Evolutionary conservation across 192 early-diverging fungal genomes (phyloP).

Genomic region (Mortierella antarctica): DNA sequence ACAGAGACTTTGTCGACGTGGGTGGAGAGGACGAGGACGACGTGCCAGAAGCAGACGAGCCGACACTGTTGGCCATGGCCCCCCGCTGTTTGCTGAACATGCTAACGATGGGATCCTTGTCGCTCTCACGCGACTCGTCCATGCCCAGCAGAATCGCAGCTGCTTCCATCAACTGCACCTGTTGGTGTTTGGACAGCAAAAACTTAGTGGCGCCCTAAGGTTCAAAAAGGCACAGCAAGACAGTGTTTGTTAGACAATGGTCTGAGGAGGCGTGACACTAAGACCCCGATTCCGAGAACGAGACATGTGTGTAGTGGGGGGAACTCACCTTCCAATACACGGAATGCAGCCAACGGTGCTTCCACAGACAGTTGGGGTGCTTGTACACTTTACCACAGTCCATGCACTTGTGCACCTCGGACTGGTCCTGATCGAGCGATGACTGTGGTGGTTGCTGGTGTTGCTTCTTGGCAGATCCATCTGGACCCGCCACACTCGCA

Average conservation of each 20-base stretch:
- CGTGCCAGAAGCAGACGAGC: slow-evolving; percentile 1
- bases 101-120: slow-evolving; percentile 48
- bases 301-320: too few species aligned
- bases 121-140: slow-evolving; percentile 45
- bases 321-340: slow-evolving; percentile 66
- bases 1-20: slow-evolving; percentile 38
- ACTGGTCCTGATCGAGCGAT: not conserved
- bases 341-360: slow-evolving; percentile 78
- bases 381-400: slow-evolving; percentile 52
- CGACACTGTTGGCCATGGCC: slow-evolving; percentile 19
- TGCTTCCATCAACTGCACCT: slow-evolving; percentile 76
- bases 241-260: not conserved
- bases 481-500: not conserved
- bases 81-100: slow-evolving; percentile 47
- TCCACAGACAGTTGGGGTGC: slow-evolving; percentile 56
- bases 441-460: not conserved
- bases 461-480: slow-evolving; percentile 8
- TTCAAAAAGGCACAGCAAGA: not conserved
- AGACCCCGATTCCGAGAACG: not conserved
- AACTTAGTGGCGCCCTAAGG: slow-evolving; percentile 58
- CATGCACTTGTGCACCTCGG: slow-evolving; percentile 40
- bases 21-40: slow-evolving; percentile 32
- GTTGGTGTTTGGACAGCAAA: slow-evolving; percentile 73
- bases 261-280: not conserved
- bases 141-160: slow-evolving; percentile 71